Evolutionary conservation across 306 rosid species (phyloP), one percentile per base, ranked within the genome.

Genomic region (Morella rubra): DNA sequence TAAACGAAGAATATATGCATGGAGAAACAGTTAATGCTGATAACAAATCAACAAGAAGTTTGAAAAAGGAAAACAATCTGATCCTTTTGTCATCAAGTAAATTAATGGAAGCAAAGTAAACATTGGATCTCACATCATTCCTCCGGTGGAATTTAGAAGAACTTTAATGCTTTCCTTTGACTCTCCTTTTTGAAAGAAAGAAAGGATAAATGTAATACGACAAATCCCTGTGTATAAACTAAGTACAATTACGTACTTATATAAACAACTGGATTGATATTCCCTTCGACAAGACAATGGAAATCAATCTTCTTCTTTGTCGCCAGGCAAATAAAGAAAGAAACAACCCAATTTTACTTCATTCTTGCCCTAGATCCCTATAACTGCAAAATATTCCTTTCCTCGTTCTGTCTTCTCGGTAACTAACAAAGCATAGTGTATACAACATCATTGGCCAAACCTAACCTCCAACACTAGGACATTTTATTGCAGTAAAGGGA

Each of bases 231-330:
- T 55, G 24, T 45, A 6, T 44, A 46, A 47, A 69, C 54, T 46
- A 69, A 69, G 19, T 37, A 69, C 22, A 51, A 19, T 6, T 24
- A 9, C 12, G 13, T 70, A 45, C 58, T 37, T 41, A 10, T 67
- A 55, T 22, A 54, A 51, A 76, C 27, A 52, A 54, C 13, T n/a
- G 64, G 56, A 5, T 40, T 1, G 15, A 56, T 59, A 67, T 55
- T 44, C 60, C 40, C 58, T 58, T 59, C 8, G 47, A 77, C 8
- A 44, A 44, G 37, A 32, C 37, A 32, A 32, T 32, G 42, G 55
- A 44, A 68, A 73, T 66, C 55, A 55, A 45, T 44, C n/a, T 55
- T 42, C 22, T 44, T n/a, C 61, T 68, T 80, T 62, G 71, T 74
- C 41, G 60, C 32, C 71, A 52, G 7, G 19, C 42, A 20, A 7